Percentiles rank a stretch among this genome's conserved stretches.
Conservation (phyloP, 2,329 filamentous ascomycete species). For the Calonectria pseudoturangicola region DNA sequence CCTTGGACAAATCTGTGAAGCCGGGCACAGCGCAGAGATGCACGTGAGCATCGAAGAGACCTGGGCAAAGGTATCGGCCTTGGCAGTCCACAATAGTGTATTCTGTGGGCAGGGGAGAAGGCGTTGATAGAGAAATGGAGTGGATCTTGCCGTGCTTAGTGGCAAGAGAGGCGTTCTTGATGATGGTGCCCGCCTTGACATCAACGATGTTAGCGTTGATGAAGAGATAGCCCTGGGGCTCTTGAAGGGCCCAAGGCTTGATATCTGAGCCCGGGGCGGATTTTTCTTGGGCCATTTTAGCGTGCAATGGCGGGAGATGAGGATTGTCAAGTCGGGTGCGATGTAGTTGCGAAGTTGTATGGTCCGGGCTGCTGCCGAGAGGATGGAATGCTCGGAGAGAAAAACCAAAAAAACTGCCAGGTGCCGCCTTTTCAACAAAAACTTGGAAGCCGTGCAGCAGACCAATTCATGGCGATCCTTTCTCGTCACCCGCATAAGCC, state of each 20-base stretch:
- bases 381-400: constrained; percentile 21
- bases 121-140: constrained; percentile 46
- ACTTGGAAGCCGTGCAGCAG: background rate
- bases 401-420: constrained; percentile 4
- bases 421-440: constrained; percentile 34
- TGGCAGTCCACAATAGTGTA: constrained; percentile 47
- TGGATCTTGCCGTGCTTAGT: constrained; percentile 60
- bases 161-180: constrained; percentile 57
- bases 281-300: constrained; percentile 33
- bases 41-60: constrained; percentile 58
- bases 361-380: background rate
- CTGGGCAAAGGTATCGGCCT: constrained; percentile 56
- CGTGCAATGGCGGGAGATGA: background rate
- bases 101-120: background rate
- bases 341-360: constrained; percentile 2
- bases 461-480: constrained; percentile 11
- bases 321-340: background rate
- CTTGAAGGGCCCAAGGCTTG: constrained; percentile 48
- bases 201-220: constrained; percentile 67
- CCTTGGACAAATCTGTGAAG: constrained; percentile 51
- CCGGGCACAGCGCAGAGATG: constrained; percentile 57
- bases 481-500: constrained; percentile 19
- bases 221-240: constrained; percentile 57
- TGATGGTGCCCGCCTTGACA: constrained; percentile 57
- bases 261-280: constrained; percentile 39